Evolutionary conservation across 345 rosid genomes (phyloP).

Genomic region (Excoecaria cochinchinensis): DNA sequence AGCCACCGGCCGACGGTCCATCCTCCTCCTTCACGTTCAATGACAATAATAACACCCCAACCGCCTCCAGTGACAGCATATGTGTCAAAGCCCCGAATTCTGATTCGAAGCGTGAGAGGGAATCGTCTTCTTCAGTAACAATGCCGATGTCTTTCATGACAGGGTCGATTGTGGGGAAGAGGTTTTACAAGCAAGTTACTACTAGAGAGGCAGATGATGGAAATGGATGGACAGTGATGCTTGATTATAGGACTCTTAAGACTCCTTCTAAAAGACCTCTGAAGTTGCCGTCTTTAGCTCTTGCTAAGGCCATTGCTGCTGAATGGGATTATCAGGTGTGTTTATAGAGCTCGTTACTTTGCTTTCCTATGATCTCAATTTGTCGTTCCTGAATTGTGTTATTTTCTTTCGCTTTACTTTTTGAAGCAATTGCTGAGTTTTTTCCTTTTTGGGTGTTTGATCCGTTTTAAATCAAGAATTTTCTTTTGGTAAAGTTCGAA

Average conservation of each 20-base stretch:
- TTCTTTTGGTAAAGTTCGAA: not conserved
- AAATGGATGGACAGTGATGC: slow-evolving; percentile 92
- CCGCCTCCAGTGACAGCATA: slow-evolving; percentile 33
- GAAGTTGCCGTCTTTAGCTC: slow-evolving; percentile 68
- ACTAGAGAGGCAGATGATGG: slow-evolving; percentile 89
- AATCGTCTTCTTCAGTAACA: slow-evolving; percentile 46
- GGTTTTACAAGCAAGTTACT: slow-evolving; percentile 75
- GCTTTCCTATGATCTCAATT: not conserved
- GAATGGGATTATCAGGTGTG: slow-evolving; percentile 97
- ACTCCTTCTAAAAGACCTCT: slow-evolving; percentile 83
- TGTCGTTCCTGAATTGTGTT: slow-evolving; percentile 4
- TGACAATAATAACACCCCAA: not conserved
- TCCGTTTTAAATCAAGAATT: not conserved
- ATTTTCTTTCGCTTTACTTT: not conserved
- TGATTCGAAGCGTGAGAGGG: slow-evolving; percentile 20
- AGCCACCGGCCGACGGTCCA: slow-evolving; percentile 35
- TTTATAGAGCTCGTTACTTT: not conserved
- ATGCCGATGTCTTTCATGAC: slow-evolving; percentile 93
- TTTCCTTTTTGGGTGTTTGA: not conserved
- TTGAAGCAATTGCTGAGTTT: not conserved
- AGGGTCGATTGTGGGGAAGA: slow-evolving; percentile 88
- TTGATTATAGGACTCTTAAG: slow-evolving; percentile 89
- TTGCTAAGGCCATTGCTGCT: slow-evolving; percentile 87
- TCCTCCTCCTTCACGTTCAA: slow-evolving; percentile 54
- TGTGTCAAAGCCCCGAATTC: slow-evolving; percentile 42